These are phyloP conservation scores for Capsicum pubescens DNA, from an alignment of 257 asterid species.

Conservation along the genomic window DNA sequence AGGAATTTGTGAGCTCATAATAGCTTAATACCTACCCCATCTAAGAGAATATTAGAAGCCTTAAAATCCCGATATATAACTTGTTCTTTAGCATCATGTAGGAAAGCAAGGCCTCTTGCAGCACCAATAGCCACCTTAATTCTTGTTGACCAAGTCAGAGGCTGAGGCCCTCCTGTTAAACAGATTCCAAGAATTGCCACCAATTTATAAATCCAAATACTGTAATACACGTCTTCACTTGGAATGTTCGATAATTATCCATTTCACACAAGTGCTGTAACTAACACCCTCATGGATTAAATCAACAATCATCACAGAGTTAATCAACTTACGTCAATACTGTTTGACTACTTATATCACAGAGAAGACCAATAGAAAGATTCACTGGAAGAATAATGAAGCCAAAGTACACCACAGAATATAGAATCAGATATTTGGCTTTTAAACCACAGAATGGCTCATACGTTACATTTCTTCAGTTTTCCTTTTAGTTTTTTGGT, in stretches of 20 bases:
- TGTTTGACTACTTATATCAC: not conserved
- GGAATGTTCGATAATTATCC: not conserved
- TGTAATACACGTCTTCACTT: not conserved
- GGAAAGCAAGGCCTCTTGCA: constrained; percentile 83
- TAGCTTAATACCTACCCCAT: constrained; percentile 55
- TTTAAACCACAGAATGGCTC: not conserved
- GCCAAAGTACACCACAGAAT: not conserved
- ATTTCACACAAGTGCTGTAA: not conserved
- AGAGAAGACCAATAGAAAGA: not conserved
- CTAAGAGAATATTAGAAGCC: constrained; percentile 90
- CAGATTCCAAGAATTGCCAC: constrained; percentile 25
- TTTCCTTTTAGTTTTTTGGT: not conserved
- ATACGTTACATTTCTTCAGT: not conserved
- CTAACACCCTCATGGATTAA: not conserved
- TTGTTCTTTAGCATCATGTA: constrained; percentile 85
- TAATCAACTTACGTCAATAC: not conserved
- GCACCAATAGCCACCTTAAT: constrained; percentile 88
- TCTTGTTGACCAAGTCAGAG: constrained; percentile 82
- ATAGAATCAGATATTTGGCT: too few relatives aligned
- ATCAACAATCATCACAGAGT: not conserved
- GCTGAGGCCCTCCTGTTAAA: constrained; percentile 78
- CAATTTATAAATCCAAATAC: constrained; percentile 19
- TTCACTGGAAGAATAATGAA: not conserved
- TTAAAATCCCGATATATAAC: constrained; percentile 86
- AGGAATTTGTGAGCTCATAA: not conserved